These are phyloP conservation scores for Nakaseomyces kungkrabaensis DNA, from an alignment of 1,139 yeast species.

Conservation along the genomic window DNA sequence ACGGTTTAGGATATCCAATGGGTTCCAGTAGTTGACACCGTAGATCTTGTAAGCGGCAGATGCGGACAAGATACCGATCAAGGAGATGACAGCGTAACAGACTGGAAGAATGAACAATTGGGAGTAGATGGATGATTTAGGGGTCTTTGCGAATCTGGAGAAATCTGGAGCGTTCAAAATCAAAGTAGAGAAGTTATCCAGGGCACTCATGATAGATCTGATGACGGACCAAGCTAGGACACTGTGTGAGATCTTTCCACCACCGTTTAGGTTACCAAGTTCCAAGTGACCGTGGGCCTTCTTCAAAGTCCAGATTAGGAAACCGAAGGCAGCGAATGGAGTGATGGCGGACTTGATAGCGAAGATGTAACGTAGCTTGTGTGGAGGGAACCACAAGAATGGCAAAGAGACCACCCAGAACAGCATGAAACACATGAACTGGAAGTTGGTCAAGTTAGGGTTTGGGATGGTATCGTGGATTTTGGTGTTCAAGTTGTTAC, in stretches of 20 bases:
- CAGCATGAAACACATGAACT: conserved; percentile 61
- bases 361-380: conserved; percentile 67
- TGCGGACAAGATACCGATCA: conserved; percentile 78
- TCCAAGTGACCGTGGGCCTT: conserved; percentile 24
- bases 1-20: conserved; percentile 60
- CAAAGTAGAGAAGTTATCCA: conserved; percentile 79
- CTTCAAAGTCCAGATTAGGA: conserved; percentile 69
- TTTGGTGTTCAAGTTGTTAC: conserved; percentile 42
- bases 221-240: conserved; percentile 76
- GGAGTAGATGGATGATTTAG: conserved; percentile 40
- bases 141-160: conserved; percentile 64
- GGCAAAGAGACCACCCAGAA: conserved; percentile 73
- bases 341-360: conserved; percentile 65
- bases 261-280: conserved; percentile 33
- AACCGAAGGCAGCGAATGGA: conserved; percentile 71
- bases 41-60: conserved; percentile 66
- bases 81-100: conserved; percentile 67
- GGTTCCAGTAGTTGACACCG: conserved; percentile 72
- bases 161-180: conserved; percentile 90
- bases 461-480: conserved; percentile 43
- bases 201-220: conserved; percentile 61
- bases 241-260: conserved; percentile 21
- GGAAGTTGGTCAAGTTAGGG: conserved; percentile 47
- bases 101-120: conserved; percentile 61
- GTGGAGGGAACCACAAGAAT: conserved; percentile 74